Evolutionary conservation across 192 early-diverging fungal genomes (phyloP).

Genomic region (Gamsiella multidivaricata): DNA sequence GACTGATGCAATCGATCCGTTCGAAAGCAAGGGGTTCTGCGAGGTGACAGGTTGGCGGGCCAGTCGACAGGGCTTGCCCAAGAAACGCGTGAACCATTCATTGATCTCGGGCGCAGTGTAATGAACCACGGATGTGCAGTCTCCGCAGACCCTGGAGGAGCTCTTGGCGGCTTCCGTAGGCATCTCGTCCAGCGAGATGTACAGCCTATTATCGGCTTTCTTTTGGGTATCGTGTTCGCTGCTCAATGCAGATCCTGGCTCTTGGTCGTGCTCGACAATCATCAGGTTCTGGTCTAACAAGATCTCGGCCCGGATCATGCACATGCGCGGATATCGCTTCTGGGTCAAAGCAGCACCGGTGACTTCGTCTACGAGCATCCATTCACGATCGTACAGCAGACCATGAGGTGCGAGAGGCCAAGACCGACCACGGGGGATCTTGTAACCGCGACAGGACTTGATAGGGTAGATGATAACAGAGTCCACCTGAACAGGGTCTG

Average conservation of each 20-base stretch:
- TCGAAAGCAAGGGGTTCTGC: not conserved
- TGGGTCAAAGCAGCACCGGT: constrained; percentile 71
- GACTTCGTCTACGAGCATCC: constrained; percentile 68
- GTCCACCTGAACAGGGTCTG: constrained; percentile 21
- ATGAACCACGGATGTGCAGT: constrained; percentile 37
- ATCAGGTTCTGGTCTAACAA: constrained; percentile 53
- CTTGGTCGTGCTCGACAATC: constrained; percentile 49
- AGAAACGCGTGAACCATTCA: constrained; percentile 59
- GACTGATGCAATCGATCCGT: not conserved
- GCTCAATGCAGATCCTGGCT: constrained; percentile 24
- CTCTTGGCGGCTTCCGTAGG: constrained; percentile 20
- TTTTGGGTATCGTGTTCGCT: not conserved
- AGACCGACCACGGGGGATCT: constrained; percentile 44
- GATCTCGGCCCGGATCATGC: constrained; percentile 67
- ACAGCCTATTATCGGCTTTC: not conserved
- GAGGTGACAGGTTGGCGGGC: constrained; percentile 49
- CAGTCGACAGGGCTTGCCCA: constrained; percentile 55
- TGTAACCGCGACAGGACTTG: constrained; percentile 82
- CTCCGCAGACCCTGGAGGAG: constrained; percentile 56
- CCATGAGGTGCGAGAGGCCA: constrained; percentile 71
- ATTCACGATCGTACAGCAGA: constrained; percentile 71
- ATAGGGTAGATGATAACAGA: constrained; percentile 64
- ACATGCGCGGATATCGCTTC: constrained; percentile 72
- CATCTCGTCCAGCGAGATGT: constrained; percentile 46
- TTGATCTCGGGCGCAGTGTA: constrained; percentile 54